phyloP scores from a whole-genome alignment of 2,329 filamentous ascomycete species.

The Taxawa tesnikishii region DNA sequence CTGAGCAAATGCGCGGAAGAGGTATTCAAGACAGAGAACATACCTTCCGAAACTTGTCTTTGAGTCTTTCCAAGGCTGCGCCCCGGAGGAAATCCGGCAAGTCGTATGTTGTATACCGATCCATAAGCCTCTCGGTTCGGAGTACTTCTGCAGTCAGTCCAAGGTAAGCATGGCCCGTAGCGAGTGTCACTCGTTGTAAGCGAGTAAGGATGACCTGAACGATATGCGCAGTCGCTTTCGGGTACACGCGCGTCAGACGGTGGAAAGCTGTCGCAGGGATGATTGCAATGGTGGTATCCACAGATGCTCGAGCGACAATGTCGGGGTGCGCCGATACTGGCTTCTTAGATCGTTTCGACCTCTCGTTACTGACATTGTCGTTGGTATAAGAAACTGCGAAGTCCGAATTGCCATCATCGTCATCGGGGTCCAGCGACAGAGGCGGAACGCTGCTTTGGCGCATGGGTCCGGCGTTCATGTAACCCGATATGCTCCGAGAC shows the following conservation, averaged over 20 bases:
- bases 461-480: constrained; percentile 6
- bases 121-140: constrained; percentile 86
- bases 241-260: constrained; percentile 83
- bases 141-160: constrained; percentile 85
- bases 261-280: constrained; percentile 95
- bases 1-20: background rate
- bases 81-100: constrained; percentile 84
- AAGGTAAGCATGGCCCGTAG: constrained; percentile 88
- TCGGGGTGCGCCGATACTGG: constrained; percentile 83
- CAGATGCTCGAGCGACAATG: constrained; percentile 88
- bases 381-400: too few species aligned
- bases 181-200: constrained; percentile 85
- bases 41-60: constrained; percentile 64
- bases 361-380: constrained; percentile 1
- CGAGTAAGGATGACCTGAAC: constrained; percentile 94
- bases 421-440: constrained; percentile 50
- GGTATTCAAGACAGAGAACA: constrained; percentile 27
- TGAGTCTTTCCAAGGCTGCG: constrained; percentile 67
- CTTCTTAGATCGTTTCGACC: constrained; percentile 17
- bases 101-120: constrained; percentile 82
- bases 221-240: constrained; percentile 92
- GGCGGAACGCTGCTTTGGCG: constrained; percentile 53
- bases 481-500: background rate
- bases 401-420: too few species aligned
- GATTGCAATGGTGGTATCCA: constrained; percentile 95